Base-by-base conservation (phyloP, 164 flowering plant species). In the Kalanchoe fedtschenkoi region DNA sequence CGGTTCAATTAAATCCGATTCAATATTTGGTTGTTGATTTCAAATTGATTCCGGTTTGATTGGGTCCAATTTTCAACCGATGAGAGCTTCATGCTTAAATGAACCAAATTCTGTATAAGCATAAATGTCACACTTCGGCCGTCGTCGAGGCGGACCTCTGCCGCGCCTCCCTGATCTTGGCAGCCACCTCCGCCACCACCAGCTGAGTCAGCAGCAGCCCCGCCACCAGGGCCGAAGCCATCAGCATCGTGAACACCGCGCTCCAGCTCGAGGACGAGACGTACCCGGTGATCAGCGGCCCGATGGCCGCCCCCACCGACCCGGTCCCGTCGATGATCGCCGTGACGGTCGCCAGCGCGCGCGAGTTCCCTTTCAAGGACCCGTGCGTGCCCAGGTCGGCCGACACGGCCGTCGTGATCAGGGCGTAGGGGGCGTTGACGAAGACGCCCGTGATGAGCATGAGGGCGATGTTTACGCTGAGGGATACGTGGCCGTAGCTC, bases 291-390 rank as follows among this genome's bases (percentile, higher is more conserved):
- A 88, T 35, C 43, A 88, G 59, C 0, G 96, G 96, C 29, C 96
- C 96, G 21, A 88, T 64, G 2, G 96, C 89, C 57, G 96, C 91
- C 38, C 96, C 96, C 5, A 84, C 76, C 5, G 91, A 86, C 35
- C 96, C 96, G 2, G 96, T 88, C 34, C 91, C 96, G 41, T 88
- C 91, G n/a, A 88, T 88, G 29, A 88, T 88, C 8, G 91, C 96
- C 0, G 96, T 80, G 30, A 88, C 96, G 0, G 96, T 88, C 1
- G 96, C 91, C 62, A 88, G 63, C 26, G 96, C 96, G 15, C 87
- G 64, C 9, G 88, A 78, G 61, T 82, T 82, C 41, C 89, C 96
- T 42, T 75, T 71, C 65, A 88, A 65, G 2, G 89, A 83, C 42
- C 80, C 77, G 69, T 85, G 89, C 2, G 91, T 85, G 14, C 96